Evolutionary conservation across 2,329 filamentous ascomycete genomes (phyloP).

Genomic region (Colletotrichum costaricense): DNA sequence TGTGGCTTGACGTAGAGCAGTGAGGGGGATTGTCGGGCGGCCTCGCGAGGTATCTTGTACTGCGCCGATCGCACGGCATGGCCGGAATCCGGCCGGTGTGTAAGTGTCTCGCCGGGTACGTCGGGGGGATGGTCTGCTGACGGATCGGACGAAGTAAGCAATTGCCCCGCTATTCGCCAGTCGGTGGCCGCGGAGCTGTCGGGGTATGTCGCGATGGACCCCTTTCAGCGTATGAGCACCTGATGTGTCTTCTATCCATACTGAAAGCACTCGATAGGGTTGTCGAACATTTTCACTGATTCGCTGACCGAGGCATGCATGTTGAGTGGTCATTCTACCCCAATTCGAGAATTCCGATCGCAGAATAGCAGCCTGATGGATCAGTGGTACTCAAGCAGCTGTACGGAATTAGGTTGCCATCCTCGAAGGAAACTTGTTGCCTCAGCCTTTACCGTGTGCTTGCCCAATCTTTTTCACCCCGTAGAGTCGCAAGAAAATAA

Average conservation of each 20-base stretch:
- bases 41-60: slow-evolving; percentile 22
- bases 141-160: background rate
- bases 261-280: background rate
- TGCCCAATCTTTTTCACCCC: background rate
- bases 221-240: background rate
- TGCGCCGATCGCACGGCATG: slow-evolving; percentile 15
- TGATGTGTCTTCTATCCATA: background rate
- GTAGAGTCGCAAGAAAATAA: background rate
- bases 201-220: background rate
- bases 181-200: slow-evolving; percentile 4
- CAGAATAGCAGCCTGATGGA: background rate
- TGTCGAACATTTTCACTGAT: background rate
- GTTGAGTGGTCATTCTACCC: background rate
- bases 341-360: background rate
- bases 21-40: slow-evolving; percentile 8
- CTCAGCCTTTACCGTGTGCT: background rate
- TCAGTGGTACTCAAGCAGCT: background rate
- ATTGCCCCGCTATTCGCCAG: background rate
- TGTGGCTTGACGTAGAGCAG: slow-evolving; percentile 30
- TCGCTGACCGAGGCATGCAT: background rate
- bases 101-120: background rate
- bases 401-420: background rate
- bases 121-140: background rate
- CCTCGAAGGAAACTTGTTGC: background rate
- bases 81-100: slow-evolving; percentile 16